Base-by-base conservation (phyloP, 2,329 filamentous ascomycete species). In the Penicillium sumatraense region DNA sequence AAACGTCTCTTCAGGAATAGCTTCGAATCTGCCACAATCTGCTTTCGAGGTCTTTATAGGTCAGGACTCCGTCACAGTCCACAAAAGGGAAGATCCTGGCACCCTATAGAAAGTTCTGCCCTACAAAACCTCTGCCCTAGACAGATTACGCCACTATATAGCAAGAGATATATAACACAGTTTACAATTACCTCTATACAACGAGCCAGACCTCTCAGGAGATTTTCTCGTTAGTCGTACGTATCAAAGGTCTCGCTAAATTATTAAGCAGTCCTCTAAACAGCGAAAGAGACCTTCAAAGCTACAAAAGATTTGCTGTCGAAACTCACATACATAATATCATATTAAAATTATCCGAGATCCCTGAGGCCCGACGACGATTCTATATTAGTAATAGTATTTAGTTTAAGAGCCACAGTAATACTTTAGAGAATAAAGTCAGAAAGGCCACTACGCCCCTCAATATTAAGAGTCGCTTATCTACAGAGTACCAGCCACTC, bases 51-150 rank as follows among this genome's bases (percentile, higher is more conserved):
- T 40, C 21, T 3, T 49, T 69, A 35, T 35, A 41, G 57, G 58
- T 55, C 11, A 53, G 42, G 48, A 42, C 26, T 11, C 57, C 52
- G 8, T 56, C 49, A 40, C 29, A 21, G 24, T 70, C 62, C 20
- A 69, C 63, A 10, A 65, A 60, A 31, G 61, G 65, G 4, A 58
- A 50, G n/a, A 65, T 68, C 4, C 52, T 55, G 3, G 18, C 48
- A 5, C 65, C 59, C 11, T 58, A 47, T 11, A 61, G 59, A 9
- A 69, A 70, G 53, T 58, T 58, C 40, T 70, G 65, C 24, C 67
- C 61, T 3, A 33, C 44, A 40, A 35, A 49, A 35, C 57, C 68
- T 36, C 42, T 21, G 1, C 49, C 33, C 3, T 70, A 58, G 65
- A 49, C 40, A 16, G 58, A 68, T 27, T 70, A 55, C 56, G 35